Percentiles rank a stretch among this genome's conserved stretches.
phyloP scores from a whole-genome alignment of 2,329 filamentous ascomycete genomes.

The Hirsutella minnesotensis region DNA sequence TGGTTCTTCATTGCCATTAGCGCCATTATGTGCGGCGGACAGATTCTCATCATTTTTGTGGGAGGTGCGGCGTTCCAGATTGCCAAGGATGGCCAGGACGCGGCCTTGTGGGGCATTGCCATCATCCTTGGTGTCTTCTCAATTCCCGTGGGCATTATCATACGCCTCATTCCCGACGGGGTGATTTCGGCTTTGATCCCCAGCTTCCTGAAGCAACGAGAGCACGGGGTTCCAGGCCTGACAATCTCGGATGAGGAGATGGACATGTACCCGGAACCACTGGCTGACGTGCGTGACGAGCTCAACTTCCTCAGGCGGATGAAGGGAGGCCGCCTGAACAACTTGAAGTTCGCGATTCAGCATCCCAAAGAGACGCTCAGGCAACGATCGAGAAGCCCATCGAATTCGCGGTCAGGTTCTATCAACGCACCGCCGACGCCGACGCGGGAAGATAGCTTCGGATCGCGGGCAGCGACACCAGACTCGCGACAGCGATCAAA shows the following conservation, averaged over 20 bases:
- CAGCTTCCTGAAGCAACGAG: conserved; percentile 37
- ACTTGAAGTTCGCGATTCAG: conserved; percentile 65
- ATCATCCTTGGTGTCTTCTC: conserved; percentile 76
- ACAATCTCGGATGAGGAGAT: conserved; percentile 58
- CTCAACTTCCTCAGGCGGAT: conserved; percentile 69
- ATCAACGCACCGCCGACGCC: conserved; percentile 51
- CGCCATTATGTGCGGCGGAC: conserved; percentile 74
- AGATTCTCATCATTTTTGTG: conserved; percentile 81
- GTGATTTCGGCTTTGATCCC: conserved; percentile 42
- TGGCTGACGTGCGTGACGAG: conserved; percentile 68
- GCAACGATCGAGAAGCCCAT: conserved; percentile 49
- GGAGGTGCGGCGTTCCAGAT: conserved; percentile 75
- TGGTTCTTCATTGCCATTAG: conserved; percentile 85
- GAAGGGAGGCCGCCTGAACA: conserved; percentile 72
- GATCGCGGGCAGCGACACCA: conserved; percentile 38
- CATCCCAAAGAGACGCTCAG: conserved; percentile 63
- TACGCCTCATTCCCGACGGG: conserved; percentile 73
- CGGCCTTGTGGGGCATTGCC: conserved; percentile 76
- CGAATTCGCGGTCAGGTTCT: conserved; percentile 53
- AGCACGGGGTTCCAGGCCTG: conserved; percentile 36
- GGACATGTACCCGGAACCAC: conserved; percentile 55
- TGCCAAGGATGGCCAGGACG: conserved; percentile 39
- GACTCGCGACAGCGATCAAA: conserved; percentile 54
- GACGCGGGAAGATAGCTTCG: conserved; percentile 41
- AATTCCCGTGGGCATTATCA: conserved; percentile 67